Percentiles rank a stretch among this genome's conserved stretches.
These are phyloP conservation scores for Salicornia ramosissima DNA, from an alignment of 148 eudicot species.

Conservation along the genomic window DNA sequence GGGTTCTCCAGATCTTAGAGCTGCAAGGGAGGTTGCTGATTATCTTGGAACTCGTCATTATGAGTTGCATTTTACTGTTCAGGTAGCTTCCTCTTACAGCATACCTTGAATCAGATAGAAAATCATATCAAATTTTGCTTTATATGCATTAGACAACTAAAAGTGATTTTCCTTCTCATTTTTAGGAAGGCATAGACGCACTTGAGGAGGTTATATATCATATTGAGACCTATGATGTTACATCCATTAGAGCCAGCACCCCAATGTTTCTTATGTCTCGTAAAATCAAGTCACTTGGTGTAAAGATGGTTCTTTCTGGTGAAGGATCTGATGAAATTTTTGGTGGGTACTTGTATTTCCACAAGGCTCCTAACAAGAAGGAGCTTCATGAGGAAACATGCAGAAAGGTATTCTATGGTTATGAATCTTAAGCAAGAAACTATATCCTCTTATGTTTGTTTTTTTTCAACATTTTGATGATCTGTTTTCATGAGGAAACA, in stretches of 20 bases:
- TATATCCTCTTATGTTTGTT: background rate
- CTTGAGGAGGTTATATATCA: slow-evolving; percentile 93
- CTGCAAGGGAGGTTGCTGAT: slow-evolving; percentile 94
- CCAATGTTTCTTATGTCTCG: slow-evolving; percentile 99
- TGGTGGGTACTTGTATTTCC: slow-evolving; percentile 95
- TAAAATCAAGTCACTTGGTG: slow-evolving; percentile 91
- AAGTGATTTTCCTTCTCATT: slow-evolving; percentile 12
- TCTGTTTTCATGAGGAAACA: too few species aligned
- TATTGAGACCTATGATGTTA: slow-evolving; percentile 92
- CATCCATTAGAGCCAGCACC: slow-evolving; percentile 91
- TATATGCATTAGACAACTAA: slow-evolving; percentile 5
- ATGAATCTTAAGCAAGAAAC: slow-evolving; percentile 6
- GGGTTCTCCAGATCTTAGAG: slow-evolving; percentile 97
- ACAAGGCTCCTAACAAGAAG: slow-evolving; percentile 96
- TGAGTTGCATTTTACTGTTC: slow-evolving; percentile 91
- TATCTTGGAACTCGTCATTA: slow-evolving; percentile 92
- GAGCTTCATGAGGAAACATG: slow-evolving; percentile 94
- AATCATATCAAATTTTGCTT: background rate
- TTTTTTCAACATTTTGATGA: background rate
- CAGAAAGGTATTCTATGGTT: slow-evolving; percentile 54
- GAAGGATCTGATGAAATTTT: slow-evolving; percentile 99
- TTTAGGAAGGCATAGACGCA: slow-evolving; percentile 95
- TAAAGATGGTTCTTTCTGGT: slow-evolving; percentile 96
- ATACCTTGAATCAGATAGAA: background rate
- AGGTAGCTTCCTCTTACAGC: slow-evolving; percentile 40